Evolutionary conservation across 2,329 filamentous ascomycete genomes (phyloP).

Genomic region (Emergomyces pasteurianus): DNA sequence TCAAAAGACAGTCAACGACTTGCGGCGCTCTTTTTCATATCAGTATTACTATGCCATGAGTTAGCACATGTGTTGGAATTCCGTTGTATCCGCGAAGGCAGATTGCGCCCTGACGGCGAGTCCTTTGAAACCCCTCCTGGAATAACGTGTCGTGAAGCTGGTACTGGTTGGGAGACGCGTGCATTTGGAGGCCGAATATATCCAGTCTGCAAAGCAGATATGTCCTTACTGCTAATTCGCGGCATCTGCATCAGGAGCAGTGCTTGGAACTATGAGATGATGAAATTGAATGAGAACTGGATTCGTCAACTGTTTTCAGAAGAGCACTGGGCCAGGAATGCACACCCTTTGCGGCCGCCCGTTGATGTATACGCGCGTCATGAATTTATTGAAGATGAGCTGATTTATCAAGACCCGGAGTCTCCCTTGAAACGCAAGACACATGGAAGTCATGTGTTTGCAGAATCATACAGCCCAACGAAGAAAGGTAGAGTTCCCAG

Average conservation of each 20-base stretch:
- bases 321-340: neutral
- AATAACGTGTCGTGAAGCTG: constrained; percentile 3
- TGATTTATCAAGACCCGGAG: neutral
- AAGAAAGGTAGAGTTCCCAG: neutral
- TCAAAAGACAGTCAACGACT: constrained; percentile 1
- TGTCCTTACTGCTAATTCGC: constrained; percentile 1
- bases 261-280: neutral
- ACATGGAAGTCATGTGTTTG: neutral
- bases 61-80: constrained; percentile 7
- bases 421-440: neutral
- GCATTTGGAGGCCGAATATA: constrained; percentile 6
- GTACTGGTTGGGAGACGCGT: constrained; percentile 8
- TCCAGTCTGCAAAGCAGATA: constrained; percentile 5
- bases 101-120: constrained; percentile 4
- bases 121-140: constrained; percentile 8
- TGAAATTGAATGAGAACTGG: neutral
- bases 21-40: constrained; percentile 3
- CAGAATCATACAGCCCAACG: neutral
- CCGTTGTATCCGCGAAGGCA: constrained; percentile 2
- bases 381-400: neutral
- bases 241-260: neutral
- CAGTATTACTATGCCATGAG: constrained; percentile 5
- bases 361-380: neutral
- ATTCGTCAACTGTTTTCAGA: neutral
- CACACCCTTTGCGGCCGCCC: neutral